Conservation (phyloP, 306 rosid genomes). For the Gynostemma pentaphyllum region DNA sequence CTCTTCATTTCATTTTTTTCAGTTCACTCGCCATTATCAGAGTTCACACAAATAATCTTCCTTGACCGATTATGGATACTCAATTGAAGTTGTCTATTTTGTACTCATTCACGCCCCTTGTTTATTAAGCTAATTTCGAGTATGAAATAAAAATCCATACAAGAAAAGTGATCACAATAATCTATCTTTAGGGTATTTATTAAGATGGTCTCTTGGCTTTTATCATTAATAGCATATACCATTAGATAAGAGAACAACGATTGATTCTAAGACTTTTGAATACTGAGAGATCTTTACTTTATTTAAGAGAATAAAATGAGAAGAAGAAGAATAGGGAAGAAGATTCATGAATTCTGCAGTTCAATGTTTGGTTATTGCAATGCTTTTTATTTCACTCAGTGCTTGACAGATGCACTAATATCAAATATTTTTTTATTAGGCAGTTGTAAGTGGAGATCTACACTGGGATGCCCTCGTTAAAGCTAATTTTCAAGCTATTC, state of each 20-base stretch:
- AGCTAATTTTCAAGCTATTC: conserved; percentile 73
- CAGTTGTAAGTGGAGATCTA: conserved; percentile 66
- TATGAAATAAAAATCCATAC: no score
- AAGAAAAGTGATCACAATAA: no score
- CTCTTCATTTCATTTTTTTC: neutral
- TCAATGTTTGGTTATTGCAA: neutral
- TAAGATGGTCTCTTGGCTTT: no score
- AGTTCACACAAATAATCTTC: neutral
- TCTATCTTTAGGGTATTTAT: no score
- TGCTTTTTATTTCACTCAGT: neutral
- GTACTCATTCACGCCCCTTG: neutral
- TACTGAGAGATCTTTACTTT: no score
- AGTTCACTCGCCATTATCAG: neutral
- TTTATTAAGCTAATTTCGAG: no score
- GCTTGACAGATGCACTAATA: neutral
- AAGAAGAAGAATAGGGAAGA: no score
- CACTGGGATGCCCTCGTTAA: conserved; percentile 64
- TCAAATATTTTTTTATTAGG: conserved; percentile 25
- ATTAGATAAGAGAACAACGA: no score
- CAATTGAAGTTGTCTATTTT: neutral
- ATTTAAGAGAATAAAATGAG: no score
- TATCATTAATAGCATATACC: no score
- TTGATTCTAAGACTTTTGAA: no score
- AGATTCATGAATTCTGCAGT: neutral
- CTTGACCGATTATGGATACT: no score